Base-by-base conservation (phyloP, 2,329 filamentous ascomycete genomes). In the Cladophialophora yegresii region DNA sequence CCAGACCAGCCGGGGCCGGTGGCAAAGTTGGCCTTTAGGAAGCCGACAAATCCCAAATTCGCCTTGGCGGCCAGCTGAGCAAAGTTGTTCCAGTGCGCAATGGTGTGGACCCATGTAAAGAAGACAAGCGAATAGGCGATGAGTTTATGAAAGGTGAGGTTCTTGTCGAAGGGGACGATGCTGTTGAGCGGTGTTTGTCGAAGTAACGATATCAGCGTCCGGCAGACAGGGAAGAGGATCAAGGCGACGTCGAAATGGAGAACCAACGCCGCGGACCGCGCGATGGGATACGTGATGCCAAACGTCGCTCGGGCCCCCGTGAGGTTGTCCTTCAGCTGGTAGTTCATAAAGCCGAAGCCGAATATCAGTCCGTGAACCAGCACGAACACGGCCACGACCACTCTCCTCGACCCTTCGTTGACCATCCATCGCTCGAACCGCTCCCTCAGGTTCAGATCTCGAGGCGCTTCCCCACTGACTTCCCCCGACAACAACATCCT, bases 61-160 rank as follows among this genome's bases (percentile, higher is more conserved):
- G 92, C 87, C 79, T 89, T 87, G 67, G 85, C 84, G 3, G 91
- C 85, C 64, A 92, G 86, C 77, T 89, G 88, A 22, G 88, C 91
- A 72, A 93, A 88, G 80, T 95, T 95, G 81, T 90, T 90, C 89
- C 90, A 93, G 78, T 95, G 91, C 32, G 91, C 89, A 72, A 93
- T 86, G 20, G 89, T 93, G 78, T 95, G 91, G 0, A 93, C 85
- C 88, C 89, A 92, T 12, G 90, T 91, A 77, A 91, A 96, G 79
- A 93, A 92, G 70, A 95, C 88, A 72, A 96, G 92, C 26, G 90
- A 92, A 90, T 90, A 95, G 5, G 89, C 91, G 28, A 90, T 90
- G 55, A 84, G 87, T 78, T 91, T 93, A 80, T 95, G 91, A 78
- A 95, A 93, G 51, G 89, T 91, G 54, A 72, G 68, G 64, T 72